These are phyloP conservation scores for Clitopilus passeckerianus DNA, from an alignment of 768 basidiomycete genomes.

Conservation along the genomic window DNA sequence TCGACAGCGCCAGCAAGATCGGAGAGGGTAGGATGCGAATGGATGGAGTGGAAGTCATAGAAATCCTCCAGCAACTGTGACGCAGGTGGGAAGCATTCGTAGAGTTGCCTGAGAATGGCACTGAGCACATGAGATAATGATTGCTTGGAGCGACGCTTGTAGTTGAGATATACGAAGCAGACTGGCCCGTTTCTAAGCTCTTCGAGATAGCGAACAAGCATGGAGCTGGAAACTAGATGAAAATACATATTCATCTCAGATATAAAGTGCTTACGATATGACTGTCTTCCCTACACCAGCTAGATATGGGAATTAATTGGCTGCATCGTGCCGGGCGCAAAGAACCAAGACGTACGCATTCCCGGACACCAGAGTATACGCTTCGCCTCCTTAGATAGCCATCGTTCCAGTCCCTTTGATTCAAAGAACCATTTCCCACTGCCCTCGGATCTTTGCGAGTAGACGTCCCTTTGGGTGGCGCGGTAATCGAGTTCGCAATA, in stretches of 20 bases:
- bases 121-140: background rate
- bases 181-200: background rate
- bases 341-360: background rate
- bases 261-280: background rate
- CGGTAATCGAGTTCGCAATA: background rate
- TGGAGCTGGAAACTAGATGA: background rate
- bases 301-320: background rate
- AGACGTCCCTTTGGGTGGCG: background rate
- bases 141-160: background rate
- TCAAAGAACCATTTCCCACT: background rate
- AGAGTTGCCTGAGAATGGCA: background rate
- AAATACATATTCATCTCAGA: too few species aligned
- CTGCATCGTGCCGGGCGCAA: background rate
- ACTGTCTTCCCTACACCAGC: background rate
- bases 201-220: background rate
- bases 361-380: background rate
- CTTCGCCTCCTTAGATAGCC: background rate
- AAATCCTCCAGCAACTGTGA: background rate
- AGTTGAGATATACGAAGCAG: background rate
- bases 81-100: background rate
- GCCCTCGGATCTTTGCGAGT: background rate
- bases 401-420: background rate
- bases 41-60: background rate
- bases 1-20: background rate
- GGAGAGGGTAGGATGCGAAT: background rate